Conservation (phyloP, 2,329 filamentous ascomycete species). For the Pseudogymnoascus sp. region DNA sequence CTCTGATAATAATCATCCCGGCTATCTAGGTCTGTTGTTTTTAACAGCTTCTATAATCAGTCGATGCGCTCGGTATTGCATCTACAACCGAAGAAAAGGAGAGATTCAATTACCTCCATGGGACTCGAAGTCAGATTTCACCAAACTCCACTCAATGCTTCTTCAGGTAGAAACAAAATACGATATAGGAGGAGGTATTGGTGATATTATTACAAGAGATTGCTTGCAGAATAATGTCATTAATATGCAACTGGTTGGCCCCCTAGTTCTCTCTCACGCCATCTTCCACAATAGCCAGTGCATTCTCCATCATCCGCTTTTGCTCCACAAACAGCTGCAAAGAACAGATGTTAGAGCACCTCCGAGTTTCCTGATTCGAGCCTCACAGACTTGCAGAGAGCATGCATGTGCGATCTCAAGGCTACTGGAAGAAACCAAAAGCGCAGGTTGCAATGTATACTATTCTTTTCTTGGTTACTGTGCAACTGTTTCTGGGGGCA, state of each 20-base stretch:
- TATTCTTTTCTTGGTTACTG: slow-evolving; percentile 30
- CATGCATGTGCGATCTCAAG: slow-evolving; percentile 26
- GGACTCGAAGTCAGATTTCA: slow-evolving; percentile 30
- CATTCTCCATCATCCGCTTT: slow-evolving; percentile 31
- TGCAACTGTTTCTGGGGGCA: slow-evolving; percentile 19
- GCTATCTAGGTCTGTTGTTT: slow-evolving; percentile 25
- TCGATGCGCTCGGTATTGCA: slow-evolving; percentile 25
- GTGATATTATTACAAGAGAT: slow-evolving; percentile 15
- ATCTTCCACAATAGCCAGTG: slow-evolving; percentile 30
- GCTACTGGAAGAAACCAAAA: slow-evolving; percentile 20
- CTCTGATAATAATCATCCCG: slow-evolving; percentile 17
- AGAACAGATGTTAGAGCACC: slow-evolving; percentile 22
- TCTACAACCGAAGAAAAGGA: slow-evolving; percentile 16
- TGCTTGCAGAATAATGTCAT: slow-evolving; percentile 10
- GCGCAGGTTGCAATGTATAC: slow-evolving; percentile 18
- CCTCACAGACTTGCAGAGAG: slow-evolving; percentile 22
- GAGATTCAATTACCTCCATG: slow-evolving; percentile 26
- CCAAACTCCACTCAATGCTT: slow-evolving; percentile 26
- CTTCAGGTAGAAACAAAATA: slow-evolving; percentile 28
- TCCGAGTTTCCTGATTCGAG: slow-evolving; percentile 24
- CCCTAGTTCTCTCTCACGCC: slow-evolving; percentile 26
- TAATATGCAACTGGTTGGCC: slow-evolving; percentile 21
- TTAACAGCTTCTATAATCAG: slow-evolving; percentile 29
- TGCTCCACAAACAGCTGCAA: slow-evolving; percentile 24
- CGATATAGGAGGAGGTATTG: slow-evolving; percentile 19